These are phyloP conservation scores for Stachybotrys chartarum DNA, from an alignment of 2,329 filamentous ascomycete species.

Conservation along the genomic window DNA sequence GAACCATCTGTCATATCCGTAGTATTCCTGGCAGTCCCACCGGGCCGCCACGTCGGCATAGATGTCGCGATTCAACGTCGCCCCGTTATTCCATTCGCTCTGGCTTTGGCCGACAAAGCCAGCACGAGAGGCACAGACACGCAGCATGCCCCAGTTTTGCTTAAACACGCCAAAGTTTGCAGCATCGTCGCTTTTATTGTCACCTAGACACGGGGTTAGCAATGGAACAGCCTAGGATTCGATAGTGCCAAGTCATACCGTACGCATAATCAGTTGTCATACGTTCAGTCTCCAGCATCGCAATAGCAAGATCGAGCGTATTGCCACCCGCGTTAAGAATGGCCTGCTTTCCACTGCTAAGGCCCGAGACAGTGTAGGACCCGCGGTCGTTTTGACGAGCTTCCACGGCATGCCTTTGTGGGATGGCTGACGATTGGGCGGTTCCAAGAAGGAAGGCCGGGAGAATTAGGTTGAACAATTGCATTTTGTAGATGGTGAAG, in stretches of 20 bases:
- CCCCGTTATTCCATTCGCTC: conserved; percentile 16
- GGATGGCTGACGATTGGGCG: neutral
- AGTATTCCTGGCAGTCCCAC: conserved; percentile 8
- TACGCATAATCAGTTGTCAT: conserved; percentile 15
- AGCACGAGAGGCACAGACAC: conserved; percentile 13
- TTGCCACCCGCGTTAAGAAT: conserved; percentile 16
- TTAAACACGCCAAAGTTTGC: conserved; percentile 24
- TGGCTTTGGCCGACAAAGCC: conserved; percentile 13
- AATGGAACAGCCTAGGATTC: neutral
- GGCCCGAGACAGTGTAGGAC: conserved; percentile 13
- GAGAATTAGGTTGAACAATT: no score
- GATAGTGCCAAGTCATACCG: conserved; percentile 3
- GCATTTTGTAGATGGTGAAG: no score
- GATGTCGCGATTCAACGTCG: conserved; percentile 5
- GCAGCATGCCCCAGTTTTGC: conserved; percentile 22
- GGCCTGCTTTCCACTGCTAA: conserved; percentile 14
- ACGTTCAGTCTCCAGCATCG: conserved; percentile 21
- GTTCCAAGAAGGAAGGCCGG: no score
- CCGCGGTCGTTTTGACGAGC: conserved; percentile 3
- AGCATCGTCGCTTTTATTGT: conserved; percentile 18
- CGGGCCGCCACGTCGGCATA: conserved; percentile 8
- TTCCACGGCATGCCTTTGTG: neutral
- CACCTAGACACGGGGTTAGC: conserved; percentile 13
- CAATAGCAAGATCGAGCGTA: conserved; percentile 21
- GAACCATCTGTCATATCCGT: conserved; percentile 8